Base-by-base conservation (phyloP, 169 alveolate species). In the Eimeria tenella region DNA sequence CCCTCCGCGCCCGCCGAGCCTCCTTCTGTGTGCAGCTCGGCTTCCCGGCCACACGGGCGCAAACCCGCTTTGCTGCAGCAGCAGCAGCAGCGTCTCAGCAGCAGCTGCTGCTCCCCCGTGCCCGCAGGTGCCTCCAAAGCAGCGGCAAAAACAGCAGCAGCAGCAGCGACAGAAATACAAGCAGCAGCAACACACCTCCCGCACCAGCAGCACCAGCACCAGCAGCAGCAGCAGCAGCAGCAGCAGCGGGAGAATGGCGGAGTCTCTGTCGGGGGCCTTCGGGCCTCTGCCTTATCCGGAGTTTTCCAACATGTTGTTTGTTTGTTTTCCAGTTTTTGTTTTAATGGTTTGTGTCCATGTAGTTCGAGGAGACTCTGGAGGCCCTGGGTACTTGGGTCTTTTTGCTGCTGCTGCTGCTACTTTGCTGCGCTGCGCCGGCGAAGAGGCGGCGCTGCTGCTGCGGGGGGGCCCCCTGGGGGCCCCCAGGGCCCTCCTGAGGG, bases 231-330 rank as follows among this genome's bases (percentile, higher is more conserved):
- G 42, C 42, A 31, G 42, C 42, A 31, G 42, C 42, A 31, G 42
- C 42, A 31, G 42, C 42, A 31, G 42, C 42, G 2, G 42, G 4
- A 60, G 70, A 3, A 60, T 60, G 70, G 6, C 70, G 15, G 19
- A 15, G 23, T 60, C n/a, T 60, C 70, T n/a, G 6, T 3, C 70
- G 5, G 79, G 21, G 15, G 79, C 11, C 10, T 68, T 68, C 21
- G 50, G 79, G 79, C 50, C 50, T 49, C 79, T 68, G 50, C 79
- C 79, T 9, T 68, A 68, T 49, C 79, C 79, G 13, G 79, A 68
- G 52, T 68, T 68, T 23, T 23, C 79, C 49, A 21, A 68, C 13
- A 68, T 68, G 79, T 9, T 68, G 79, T 68, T 68, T 23, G 79
- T 31, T 5, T 68, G 79, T 31, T 68, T 68, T 23, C 79, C 79